Evolutionary conservation across 2,329 filamentous ascomycete species (phyloP).

Genomic region (Plenodomus tracheiphilus): DNA sequence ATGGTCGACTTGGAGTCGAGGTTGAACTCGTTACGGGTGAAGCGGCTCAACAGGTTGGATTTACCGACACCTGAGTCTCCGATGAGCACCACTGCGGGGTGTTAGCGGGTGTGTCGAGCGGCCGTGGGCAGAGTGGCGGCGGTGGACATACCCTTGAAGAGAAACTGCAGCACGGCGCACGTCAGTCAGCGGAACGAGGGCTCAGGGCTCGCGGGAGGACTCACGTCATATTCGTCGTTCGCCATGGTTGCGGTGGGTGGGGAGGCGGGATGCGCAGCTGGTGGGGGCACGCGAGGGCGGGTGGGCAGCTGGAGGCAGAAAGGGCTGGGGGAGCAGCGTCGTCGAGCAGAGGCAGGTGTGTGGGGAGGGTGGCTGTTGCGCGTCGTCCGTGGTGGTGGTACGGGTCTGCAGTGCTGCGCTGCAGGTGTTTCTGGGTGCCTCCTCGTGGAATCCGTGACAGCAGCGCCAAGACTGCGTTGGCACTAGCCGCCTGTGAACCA

Average conservation of each 20-base stretch:
- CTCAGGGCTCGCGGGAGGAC: constrained; percentile 38
- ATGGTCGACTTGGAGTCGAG: constrained; percentile 99
- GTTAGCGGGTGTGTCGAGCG: constrained; percentile 30
- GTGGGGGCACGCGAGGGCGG: constrained; percentile 9
- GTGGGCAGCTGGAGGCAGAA: neutral
- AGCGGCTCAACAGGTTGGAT: constrained; percentile 98
- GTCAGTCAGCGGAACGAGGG: constrained; percentile 10
- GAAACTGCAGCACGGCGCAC: constrained; percentile 66
- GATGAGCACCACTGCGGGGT: constrained; percentile 82
- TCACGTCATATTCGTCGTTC: constrained; percentile 99
- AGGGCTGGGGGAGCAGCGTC: neutral
- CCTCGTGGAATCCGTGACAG: neutral
- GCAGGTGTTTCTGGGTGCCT: neutral
- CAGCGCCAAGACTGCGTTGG: neutral
- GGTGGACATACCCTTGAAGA: constrained; percentile 83
- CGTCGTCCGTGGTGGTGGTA: neutral
- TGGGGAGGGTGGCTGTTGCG: neutral
- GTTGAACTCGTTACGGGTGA: constrained; percentile 99
- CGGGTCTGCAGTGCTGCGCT: no score
- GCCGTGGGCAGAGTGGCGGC: constrained; percentile 18
- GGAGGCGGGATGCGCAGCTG: constrained; percentile 18
- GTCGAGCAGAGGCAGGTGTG: no score
- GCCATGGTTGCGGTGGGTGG: constrained; percentile 67
- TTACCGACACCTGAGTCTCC: constrained; percentile 99
- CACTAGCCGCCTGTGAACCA: neutral